A percentile compares a stretch with the other conserved stretches of the same genome.
Conservation (phyloP, 345 rosid species). For the Corymbia maculata region DNA sequence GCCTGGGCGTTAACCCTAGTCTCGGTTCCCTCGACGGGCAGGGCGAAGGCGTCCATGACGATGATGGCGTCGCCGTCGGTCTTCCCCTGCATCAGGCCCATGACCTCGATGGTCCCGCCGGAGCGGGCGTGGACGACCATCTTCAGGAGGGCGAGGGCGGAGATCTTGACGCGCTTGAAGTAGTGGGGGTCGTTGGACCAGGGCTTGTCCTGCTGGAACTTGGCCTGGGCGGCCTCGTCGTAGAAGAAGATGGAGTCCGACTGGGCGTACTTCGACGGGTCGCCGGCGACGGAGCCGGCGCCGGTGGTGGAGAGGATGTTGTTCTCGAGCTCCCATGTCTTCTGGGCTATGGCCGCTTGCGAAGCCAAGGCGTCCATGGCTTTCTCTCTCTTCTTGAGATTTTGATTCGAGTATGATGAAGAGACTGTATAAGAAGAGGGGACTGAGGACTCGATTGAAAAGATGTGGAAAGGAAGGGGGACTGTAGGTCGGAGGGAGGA, state of each 20-base stretch:
- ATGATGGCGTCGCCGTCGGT: constrained; percentile 94
- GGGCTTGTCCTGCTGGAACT: constrained; percentile 87
- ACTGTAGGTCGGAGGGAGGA: neutral
- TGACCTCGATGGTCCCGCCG: constrained; percentile 97
- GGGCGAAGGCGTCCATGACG: constrained; percentile 98
- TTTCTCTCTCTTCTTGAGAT: neutral
- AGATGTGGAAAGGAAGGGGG: accelerated
- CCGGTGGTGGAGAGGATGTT: constrained; percentile 31
- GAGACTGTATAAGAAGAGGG: neutral
- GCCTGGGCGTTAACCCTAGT: constrained; percentile 98
- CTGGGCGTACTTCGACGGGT: constrained; percentile 11
- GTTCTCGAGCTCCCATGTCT: constrained; percentile 99
- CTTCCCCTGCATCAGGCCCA: constrained; percentile 99
- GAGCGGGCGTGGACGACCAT: constrained; percentile 99
- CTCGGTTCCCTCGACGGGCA: constrained; percentile 99
- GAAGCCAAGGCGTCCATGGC: constrained; percentile 35
- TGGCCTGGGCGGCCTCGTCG: constrained; percentile 52
- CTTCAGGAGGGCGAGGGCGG: constrained; percentile 96
- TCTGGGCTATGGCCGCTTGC: constrained; percentile 59
- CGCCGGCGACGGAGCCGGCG: constrained; percentile 14
- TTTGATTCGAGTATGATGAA: neutral
- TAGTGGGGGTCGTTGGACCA: constrained; percentile 92
- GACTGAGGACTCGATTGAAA: neutral
- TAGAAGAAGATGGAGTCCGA: constrained; percentile 81
- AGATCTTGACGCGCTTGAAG: constrained; percentile 95